Base-by-base conservation (phyloP, 2,329 filamentous ascomycete genomes). In the Emergomyces pasteurianus region DNA sequence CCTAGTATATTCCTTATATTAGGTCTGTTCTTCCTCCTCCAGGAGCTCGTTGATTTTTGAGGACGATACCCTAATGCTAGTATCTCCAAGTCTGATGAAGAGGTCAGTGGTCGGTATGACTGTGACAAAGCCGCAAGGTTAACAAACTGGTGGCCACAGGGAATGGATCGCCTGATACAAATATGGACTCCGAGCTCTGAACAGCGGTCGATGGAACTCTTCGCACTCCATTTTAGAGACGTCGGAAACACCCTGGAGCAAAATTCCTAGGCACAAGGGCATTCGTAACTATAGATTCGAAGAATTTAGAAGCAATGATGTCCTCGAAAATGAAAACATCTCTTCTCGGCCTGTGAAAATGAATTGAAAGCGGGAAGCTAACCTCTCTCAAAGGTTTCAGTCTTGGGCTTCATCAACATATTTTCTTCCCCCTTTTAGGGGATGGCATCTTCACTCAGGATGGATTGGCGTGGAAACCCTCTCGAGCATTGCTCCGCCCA, bases 381-480 rank as follows among this genome's bases (percentile, higher is more conserved):
- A 21, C 18, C n/a, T 14, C 53, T 40, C 28, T 21, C 18, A 38
- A 31, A 62, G 61, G 60, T 43, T 62, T 62, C 49, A 36, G 23
- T 16, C 58, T 62, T 43, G 61, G 61, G 36, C 61, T 62, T 53
- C 58, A 58, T 60, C 53, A 42, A 38, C 38, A 58, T 40, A 60
- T 60, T 28, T 60, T 40, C 28, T 56, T 56, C 60, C 81, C 83
- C 9, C 66, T 68, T 52, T 54, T 67, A 9, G 67, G 67, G 0
- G 84, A 92, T 69, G 83, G 84, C 75, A 87, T 86, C 78, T 87
- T 86, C 73, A 85, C 85, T 7, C 91, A 88, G 0, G 88, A 94
- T 70, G 85, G 86, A 14, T 75, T 83, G 26, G 73, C 80, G 56
- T 92, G 89, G 89, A 86, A 91, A 67, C 78, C 80, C 62, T 88